phyloP scores from a whole-genome alignment of 2,329 filamentous ascomycete genomes.

The Penicillium freii region DNA sequence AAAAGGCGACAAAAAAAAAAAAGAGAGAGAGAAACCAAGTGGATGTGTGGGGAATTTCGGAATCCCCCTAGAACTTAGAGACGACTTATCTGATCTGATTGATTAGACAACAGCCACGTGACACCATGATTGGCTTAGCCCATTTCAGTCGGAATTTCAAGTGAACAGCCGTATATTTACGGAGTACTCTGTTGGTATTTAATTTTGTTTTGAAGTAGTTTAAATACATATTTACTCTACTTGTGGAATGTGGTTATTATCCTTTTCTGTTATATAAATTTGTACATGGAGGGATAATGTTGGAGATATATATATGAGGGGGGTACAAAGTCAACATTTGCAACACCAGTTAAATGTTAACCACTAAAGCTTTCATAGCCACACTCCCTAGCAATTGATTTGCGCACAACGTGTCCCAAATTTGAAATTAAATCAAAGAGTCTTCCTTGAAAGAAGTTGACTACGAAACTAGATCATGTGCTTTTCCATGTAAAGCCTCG shows the following conservation, averaged over 20 bases:
- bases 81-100: slow-evolving; percentile 20
- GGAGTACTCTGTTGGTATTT: too few relatives aligned
- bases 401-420: too few relatives aligned
- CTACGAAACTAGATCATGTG: not conserved
- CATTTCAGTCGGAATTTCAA: not conserved
- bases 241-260: too few relatives aligned
- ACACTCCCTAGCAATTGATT: not conserved
- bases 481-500: too few relatives aligned
- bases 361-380: not conserved
- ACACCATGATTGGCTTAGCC: not conserved
- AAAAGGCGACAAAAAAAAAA: not conserved
- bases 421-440: not conserved
- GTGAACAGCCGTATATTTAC: not conserved
- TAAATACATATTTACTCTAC: too few relatives aligned
- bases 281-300: not conserved
- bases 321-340: not conserved
- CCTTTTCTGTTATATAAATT: not conserved
- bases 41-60: not conserved
- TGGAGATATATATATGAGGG: not conserved
- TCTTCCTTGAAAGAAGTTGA: not conserved
- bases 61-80: not conserved
- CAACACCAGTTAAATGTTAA: too few relatives aligned
- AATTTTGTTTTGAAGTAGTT: too few relatives aligned
- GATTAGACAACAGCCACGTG: slow-evolving; percentile 13
- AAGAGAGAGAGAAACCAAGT: not conserved